These are phyloP conservation scores for Neurospora terricola DNA, from an alignment of 495 filamentous ascomycete species.

Conservation along the genomic window DNA sequence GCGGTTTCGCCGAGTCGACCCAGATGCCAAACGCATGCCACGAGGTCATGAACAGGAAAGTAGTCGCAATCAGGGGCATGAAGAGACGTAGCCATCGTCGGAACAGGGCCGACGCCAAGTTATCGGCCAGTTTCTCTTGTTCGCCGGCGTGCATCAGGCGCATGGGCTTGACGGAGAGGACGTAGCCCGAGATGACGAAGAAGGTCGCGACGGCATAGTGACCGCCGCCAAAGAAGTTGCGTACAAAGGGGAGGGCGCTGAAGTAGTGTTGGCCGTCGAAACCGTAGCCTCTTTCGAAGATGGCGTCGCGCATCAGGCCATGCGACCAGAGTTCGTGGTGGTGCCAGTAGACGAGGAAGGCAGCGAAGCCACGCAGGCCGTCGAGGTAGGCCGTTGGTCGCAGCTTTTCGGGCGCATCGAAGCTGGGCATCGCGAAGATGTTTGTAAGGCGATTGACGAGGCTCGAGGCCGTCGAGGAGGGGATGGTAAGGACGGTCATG, in stretches of 20 bases:
- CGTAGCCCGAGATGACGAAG: slow-evolving; percentile 42
- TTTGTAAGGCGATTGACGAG: not conserved
- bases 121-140: slow-evolving; percentile 23
- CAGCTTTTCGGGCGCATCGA: slow-evolving; percentile 10
- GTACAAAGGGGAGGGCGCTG: slow-evolving; percentile 28
- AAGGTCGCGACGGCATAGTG: slow-evolving; percentile 45
- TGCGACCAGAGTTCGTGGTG: slow-evolving; percentile 35
- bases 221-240: slow-evolving; percentile 33
- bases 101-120: slow-evolving; percentile 22
- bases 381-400: slow-evolving; percentile 37
- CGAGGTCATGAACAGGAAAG: slow-evolving; percentile 39
- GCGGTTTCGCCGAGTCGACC: slow-evolving; percentile 18
- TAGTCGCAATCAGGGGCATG: slow-evolving; percentile 32
- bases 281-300: slow-evolving; percentile 26
- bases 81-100: slow-evolving; percentile 27
- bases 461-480: not conserved
- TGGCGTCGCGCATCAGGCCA: slow-evolving; percentile 11
- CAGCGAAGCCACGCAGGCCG: slow-evolving; percentile 37
- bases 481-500: not conserved
- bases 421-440: not conserved
- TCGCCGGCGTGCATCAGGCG: slow-evolving; percentile 39
- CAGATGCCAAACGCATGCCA: slow-evolving; percentile 38
- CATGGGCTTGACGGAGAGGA: slow-evolving; percentile 42
- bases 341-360: slow-evolving; percentile 39
- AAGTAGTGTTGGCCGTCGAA: slow-evolving; percentile 28